Conservation (phyloP, 2,329 filamentous ascomycete genomes). For the Aspergillus sp. region DNA sequence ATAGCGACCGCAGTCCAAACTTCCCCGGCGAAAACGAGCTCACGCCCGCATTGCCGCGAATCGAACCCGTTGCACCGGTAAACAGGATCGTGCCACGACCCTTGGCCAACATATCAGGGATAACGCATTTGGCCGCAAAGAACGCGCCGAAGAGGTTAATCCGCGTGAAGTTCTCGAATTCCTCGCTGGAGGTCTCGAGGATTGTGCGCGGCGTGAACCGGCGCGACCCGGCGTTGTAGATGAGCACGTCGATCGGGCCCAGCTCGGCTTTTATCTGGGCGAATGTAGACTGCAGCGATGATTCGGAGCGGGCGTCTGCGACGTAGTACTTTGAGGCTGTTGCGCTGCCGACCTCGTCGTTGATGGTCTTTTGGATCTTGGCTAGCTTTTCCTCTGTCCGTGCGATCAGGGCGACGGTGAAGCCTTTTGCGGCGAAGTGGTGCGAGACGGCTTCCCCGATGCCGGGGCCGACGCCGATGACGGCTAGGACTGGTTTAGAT, state of each 20-base stretch:
- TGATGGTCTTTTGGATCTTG: constrained; percentile 14
- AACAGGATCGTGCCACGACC: constrained; percentile 14
- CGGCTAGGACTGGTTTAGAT: constrained; percentile 13
- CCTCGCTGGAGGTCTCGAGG: constrained; percentile 12
- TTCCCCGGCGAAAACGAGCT: constrained; percentile 17
- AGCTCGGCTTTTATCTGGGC: constrained; percentile 12
- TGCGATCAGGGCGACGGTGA: constrained; percentile 17
- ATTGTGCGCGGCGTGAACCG: constrained; percentile 14
- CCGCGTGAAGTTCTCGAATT: constrained; percentile 15
- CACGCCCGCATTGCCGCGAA: constrained; percentile 15
- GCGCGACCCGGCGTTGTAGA: constrained; percentile 19
- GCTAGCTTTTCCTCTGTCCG: constrained; percentile 12
- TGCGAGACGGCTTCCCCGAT: constrained; percentile 17
- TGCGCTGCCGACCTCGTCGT: background rate
- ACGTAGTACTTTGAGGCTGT: constrained; percentile 12
- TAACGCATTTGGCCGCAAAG: constrained; percentile 10
- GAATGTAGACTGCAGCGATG: constrained; percentile 9
- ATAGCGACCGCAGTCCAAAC: constrained; percentile 16
- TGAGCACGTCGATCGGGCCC: constrained; percentile 13
- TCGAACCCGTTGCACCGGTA: constrained; percentile 17
- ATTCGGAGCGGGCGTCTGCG: constrained; percentile 13
- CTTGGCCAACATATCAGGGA: constrained; percentile 15
- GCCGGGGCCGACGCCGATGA: constrained; percentile 17
- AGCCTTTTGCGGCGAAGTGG: constrained; percentile 16
- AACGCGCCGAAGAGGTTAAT: constrained; percentile 19